These are phyloP conservation scores for Dactylella cylindrospora DNA, from an alignment of 2,329 filamentous ascomycete species.

Conservation along the genomic window DNA sequence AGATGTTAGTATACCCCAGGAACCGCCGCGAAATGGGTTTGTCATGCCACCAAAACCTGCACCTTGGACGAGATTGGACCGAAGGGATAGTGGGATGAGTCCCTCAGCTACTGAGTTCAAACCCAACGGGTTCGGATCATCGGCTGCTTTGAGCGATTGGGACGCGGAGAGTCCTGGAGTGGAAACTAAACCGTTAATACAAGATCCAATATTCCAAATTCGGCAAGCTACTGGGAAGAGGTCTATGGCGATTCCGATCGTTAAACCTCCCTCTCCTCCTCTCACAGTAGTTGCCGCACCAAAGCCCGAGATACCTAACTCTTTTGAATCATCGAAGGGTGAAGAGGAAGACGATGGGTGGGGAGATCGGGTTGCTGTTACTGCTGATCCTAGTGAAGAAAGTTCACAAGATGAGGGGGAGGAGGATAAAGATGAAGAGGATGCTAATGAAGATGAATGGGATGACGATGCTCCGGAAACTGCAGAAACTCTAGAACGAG, in stretches of 20 bases:
- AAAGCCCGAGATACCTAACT: slow-evolving; percentile 6
- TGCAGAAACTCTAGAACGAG: too few species aligned
- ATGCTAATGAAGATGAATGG: background rate
- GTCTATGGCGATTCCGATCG: slow-evolving; percentile 38
- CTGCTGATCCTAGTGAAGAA: slow-evolving; percentile 1
- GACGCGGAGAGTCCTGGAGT: too few species aligned
- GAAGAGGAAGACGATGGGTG: background rate
- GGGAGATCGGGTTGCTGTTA: background rate
- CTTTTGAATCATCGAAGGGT: background rate
- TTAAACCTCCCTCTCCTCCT: slow-evolving; percentile 17
- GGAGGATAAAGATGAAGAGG: background rate
- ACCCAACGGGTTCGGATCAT: slow-evolving; percentile 1
- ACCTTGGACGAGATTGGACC: background rate
- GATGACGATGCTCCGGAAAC: slow-evolving; percentile 9
- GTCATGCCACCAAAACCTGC: slow-evolving; percentile 16
- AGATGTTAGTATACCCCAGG: slow-evolving; percentile 4
- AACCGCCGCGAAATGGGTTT: background rate
- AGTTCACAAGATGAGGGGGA: background rate
- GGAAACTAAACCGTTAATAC: slow-evolving; percentile 1
- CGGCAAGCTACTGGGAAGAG: slow-evolving; percentile 4
- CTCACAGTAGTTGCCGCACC: background rate
- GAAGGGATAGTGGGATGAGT: slow-evolving; percentile 10
- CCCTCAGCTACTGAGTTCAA: slow-evolving; percentile 17
- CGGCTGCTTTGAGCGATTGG: too few species aligned
- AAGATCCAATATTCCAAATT: slow-evolving; percentile 13